These are phyloP conservation scores for Babesia microti DNA, from an alignment of 169 alveolate genomes.

Conservation along the genomic window DNA sequence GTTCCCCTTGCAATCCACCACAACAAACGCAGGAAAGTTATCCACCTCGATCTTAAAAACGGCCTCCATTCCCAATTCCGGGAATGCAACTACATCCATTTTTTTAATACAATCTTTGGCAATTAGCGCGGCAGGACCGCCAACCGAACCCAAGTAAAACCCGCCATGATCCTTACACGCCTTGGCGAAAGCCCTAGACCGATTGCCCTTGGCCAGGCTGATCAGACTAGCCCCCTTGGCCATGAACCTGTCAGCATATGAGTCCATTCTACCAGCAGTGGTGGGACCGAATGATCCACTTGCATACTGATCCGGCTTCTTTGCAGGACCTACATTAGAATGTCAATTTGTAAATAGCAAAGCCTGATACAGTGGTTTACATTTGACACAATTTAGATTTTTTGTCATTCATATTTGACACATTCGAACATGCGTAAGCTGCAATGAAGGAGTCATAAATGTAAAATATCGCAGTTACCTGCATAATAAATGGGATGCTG, in stretches of 20 bases:
- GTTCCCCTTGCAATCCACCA: constrained; percentile 73
- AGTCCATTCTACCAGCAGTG: constrained; percentile 81
- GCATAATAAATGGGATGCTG: constrained; percentile 77
- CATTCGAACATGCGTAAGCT: not conserved
- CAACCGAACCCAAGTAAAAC: constrained; percentile 70
- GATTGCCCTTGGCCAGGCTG: constrained; percentile 72
- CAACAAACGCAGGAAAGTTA: constrained; percentile 77
- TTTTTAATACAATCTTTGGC: constrained; percentile 65
- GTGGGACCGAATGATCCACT: constrained; percentile 83
- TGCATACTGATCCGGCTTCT: constrained; percentile 71
- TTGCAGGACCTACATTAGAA: constrained; percentile 57
- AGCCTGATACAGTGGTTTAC: not conserved
- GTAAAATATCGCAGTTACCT: constrained; percentile 35
- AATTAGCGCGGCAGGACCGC: constrained; percentile 81
- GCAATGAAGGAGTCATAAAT: not conserved
- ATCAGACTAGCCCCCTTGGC: constrained; percentile 65
- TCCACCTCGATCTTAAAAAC: constrained; percentile 73
- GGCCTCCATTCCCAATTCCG: constrained; percentile 70
- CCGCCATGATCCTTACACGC: constrained; percentile 75
- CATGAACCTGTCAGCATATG: constrained; percentile 62
- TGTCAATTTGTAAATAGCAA: not conserved
- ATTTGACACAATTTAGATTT: not conserved
- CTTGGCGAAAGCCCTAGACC: constrained; percentile 56
- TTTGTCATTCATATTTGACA: not conserved
- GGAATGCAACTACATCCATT: constrained; percentile 61